Conservation (phyloP, 108 stramenopile genomes). For the Cyclotella sp. region DNA sequence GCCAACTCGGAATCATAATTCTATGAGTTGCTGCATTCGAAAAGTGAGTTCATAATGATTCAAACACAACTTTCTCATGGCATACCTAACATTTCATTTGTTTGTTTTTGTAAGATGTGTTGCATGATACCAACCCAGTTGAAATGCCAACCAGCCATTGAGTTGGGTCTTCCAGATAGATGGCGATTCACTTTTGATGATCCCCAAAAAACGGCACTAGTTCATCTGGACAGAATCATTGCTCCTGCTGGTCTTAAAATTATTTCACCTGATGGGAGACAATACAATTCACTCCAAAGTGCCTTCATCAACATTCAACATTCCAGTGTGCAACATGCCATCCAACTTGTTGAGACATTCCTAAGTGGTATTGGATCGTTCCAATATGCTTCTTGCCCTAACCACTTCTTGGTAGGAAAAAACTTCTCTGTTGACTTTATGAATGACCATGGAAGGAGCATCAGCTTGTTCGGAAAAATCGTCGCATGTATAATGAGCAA, state of each 20-base stretch:
- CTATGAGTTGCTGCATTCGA: conserved; percentile 22
- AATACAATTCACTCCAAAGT: conserved; percentile 32
- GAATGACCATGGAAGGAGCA: conserved; percentile 1
- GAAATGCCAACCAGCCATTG: conserved; percentile 23
- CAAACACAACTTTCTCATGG: not conserved
- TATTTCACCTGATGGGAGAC: conserved; percentile 24
- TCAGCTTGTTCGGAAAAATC: conserved; percentile 37
- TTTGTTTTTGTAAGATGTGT: conserved; percentile 32
- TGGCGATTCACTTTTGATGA: conserved; percentile 53
- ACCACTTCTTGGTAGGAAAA: conserved; percentile 45
- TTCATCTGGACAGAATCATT: conserved; percentile 9
- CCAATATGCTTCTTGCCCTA: conserved; percentile 17
- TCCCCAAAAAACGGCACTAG: conserved; percentile 22
- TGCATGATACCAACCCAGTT: conserved; percentile 44
- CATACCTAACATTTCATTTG: not conserved
- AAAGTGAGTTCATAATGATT: conserved; percentile 18
- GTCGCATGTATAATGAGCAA: conserved; percentile 20
- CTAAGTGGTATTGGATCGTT: conserved; percentile 21
- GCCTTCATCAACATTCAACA: conserved; percentile 27
- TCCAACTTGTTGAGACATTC: conserved; percentile 24
- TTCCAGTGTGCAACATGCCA: conserved; percentile 15
- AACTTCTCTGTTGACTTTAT: conserved; percentile 30
- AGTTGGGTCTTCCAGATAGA: conserved; percentile 40
- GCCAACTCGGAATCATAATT: not conserved
- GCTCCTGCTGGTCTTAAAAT: conserved; percentile 34